Evolutionary conservation across 345 rosid genomes (phyloP), one percentile per base, ranked within the genome.

Genomic region (Viola odorata): DNA sequence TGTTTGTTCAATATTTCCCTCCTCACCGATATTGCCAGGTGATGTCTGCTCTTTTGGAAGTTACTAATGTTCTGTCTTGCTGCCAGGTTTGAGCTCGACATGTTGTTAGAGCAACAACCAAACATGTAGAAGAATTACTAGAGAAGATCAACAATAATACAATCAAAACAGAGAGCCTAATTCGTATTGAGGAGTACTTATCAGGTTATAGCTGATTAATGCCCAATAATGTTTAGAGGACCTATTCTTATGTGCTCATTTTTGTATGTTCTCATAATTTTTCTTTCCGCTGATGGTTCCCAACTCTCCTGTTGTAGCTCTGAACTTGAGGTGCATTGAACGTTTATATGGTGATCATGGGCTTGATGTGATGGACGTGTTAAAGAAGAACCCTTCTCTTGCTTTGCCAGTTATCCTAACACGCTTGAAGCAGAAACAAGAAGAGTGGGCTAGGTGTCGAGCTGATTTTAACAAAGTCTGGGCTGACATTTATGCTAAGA

Each of bases 271-370:
- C n/a, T n/a, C n/a, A n/a, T n/a, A n/a, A n/a, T n/a, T n/a, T 8
- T 62, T 7, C 38, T 50, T 50, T 11, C 2, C 2, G 1, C 4
- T 3, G 16, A 15, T 10, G 7, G 37, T 50, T 47, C 12, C 65
- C 74, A 67, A 71, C 23, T 60, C 53, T 63, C 64, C 45, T 74
- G 55, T 68, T 79, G 69, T 75, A 94, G 99, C 85, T 73, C 78
- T 88, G 65, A 83, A 94, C 81, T 73, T 83, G 73, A 90, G 99
- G 76, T 94, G 99, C 73, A 80, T 94, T 69, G 99, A 94, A 62
- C 95, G 97, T 23, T 72, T 94, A 67, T 94, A 94, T 52, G 95
- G 99, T 62, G 97, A 94, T 73, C 97, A 90, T 50, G 99, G 99
- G 53, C 97, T 94, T 45, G 99, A 94, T 72, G 99, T 90, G 70